Base-by-base conservation (phyloP, 2,329 filamentous ascomycete species). In the Microsporum audouinii region DNA sequence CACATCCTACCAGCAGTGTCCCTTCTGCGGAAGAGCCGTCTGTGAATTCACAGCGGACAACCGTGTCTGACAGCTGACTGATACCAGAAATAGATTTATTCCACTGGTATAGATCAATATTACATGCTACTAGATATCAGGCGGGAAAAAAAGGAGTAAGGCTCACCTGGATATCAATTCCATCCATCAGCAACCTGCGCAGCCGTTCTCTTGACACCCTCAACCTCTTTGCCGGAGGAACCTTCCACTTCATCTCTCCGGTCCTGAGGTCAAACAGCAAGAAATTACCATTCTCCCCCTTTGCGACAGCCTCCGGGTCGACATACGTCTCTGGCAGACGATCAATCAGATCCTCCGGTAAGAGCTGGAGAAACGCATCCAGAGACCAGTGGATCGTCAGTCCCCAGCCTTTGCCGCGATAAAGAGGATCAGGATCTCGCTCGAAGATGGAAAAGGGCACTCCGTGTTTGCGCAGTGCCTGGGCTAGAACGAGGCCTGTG, bases 371-470 rank as follows among this genome's bases (percentile, higher is more conserved):
- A 17, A 63, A 59, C 3, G 55, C 39, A 31, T 51, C 51, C 14
- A 63, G 33, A 12, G 56, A 82, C 83, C 83, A 87, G 68, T 86
- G 82, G 61, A 87, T 73, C 0, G 83, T 86, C 61, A 87, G 73
- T 2, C 83, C 84, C 85, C 84, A 62, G 38, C 60, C 61, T 14
- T 61, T 55, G 23, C 57, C 57, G 10, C 60, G 60, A 8, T 60
- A n/a, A 14, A 45, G 33, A n/a, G 41, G 33, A 27, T n/a, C 36
- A 14, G 53, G 17, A 56, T 63, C 60, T 12, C 55, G 53, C 10
- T 62, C 62, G 14, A 58, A 62, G 6, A 63, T 56, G 17, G 55
- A 34, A 17, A 59, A 62, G 5, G 61, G 60, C 14, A 60, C 56
- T 29, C 53, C 62, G 34, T 41, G 17, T 23, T 57, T 62, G 23